Conservation (phyloP, 352 stramenopile species). For the Phytophthora sp. region DNA sequence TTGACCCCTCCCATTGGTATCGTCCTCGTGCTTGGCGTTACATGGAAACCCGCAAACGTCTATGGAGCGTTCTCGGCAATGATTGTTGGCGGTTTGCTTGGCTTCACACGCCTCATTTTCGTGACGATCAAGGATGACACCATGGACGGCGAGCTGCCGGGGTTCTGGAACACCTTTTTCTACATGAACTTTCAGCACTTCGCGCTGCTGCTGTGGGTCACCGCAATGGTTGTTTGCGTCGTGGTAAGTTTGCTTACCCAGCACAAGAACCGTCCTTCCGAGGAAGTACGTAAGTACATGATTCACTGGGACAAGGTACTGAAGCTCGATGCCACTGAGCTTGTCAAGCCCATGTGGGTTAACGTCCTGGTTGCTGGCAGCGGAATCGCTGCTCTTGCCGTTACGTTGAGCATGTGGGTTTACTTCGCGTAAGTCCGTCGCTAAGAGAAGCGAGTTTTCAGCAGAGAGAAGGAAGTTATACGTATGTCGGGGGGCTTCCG, state of each 20-base stretch:
- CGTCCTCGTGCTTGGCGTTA: slow-evolving; percentile 59
- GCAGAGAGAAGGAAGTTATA: slow-evolving; percentile 7
- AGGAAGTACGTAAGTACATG: slow-evolving; percentile 59
- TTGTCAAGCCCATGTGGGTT: slow-evolving; percentile 54
- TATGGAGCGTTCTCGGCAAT: slow-evolving; percentile 57
- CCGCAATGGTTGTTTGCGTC: slow-evolving; percentile 51
- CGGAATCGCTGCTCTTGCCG: slow-evolving; percentile 43
- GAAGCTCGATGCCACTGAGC: slow-evolving; percentile 57
- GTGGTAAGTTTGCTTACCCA: slow-evolving; percentile 55
- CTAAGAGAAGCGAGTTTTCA: neutral
- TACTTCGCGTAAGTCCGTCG: slow-evolving; percentile 42
- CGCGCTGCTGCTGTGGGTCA: slow-evolving; percentile 61
- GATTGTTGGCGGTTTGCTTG: slow-evolving; percentile 52
- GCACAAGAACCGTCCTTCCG: slow-evolving; percentile 37
- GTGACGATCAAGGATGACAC: slow-evolving; percentile 56
- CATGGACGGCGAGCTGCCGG: slow-evolving; percentile 46
- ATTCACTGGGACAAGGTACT: slow-evolving; percentile 55
- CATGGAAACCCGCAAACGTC: slow-evolving; percentile 57
- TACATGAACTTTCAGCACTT: slow-evolving; percentile 83
- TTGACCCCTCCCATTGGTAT: slow-evolving; percentile 67
- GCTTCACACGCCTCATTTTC: slow-evolving; percentile 60
- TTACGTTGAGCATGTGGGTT: slow-evolving; percentile 64
- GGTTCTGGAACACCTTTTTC: slow-evolving; percentile 57
- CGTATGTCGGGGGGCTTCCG: slow-evolving; percentile 16
- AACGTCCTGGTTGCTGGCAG: slow-evolving; percentile 49